A percentile compares a stretch with the other conserved stretches of the same genome.
Conservation (phyloP, 768 basidiomycete species). For the Termitomyces eurrhizus region DNA sequence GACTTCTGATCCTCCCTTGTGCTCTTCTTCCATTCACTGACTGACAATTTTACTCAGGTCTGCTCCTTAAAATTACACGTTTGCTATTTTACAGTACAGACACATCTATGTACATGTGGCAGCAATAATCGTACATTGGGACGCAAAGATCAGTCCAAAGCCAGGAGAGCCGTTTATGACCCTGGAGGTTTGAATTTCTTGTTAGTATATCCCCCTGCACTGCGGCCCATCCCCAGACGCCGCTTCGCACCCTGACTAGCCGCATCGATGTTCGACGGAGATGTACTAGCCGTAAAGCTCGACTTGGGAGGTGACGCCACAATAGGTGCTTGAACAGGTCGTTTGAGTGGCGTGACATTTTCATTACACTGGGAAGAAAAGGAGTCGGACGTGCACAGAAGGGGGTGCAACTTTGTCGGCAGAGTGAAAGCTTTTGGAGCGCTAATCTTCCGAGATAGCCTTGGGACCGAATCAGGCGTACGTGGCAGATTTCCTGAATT, state of each 20-base stretch:
- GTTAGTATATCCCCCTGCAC: slow-evolving; percentile 49
- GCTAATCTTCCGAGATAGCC: not conserved
- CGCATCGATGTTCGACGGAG: not conserved
- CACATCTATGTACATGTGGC: not conserved
- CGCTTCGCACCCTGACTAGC: slow-evolving; percentile 40
- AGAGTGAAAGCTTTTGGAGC: not conserved
- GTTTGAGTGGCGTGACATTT: slow-evolving; percentile 1
- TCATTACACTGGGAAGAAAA: not conserved
- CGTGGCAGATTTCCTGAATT: not conserved
- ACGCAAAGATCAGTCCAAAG: not conserved
- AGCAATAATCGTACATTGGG: not conserved
- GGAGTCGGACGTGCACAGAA: not conserved
- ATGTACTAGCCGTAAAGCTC: not conserved
- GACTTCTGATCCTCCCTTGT: slow-evolving; percentile 26
- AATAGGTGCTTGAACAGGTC: not conserved
- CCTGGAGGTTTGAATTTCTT: slow-evolving; percentile 67
- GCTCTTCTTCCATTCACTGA: not conserved
- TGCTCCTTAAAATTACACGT: not conserved
- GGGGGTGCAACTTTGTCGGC: slow-evolving; percentile 7
- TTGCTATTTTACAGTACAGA: not conserved
- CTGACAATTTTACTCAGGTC: slow-evolving; percentile 8
- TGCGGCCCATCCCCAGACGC: slow-evolving; percentile 60
- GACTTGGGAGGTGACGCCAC: slow-evolving; percentile 12
- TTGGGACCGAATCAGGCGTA: not conserved
- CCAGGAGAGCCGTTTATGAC: slow-evolving; percentile 16